phyloP scores from a whole-genome alignment of 2,329 filamentous ascomycete genomes.

The Colletotrichum sp. region DNA sequence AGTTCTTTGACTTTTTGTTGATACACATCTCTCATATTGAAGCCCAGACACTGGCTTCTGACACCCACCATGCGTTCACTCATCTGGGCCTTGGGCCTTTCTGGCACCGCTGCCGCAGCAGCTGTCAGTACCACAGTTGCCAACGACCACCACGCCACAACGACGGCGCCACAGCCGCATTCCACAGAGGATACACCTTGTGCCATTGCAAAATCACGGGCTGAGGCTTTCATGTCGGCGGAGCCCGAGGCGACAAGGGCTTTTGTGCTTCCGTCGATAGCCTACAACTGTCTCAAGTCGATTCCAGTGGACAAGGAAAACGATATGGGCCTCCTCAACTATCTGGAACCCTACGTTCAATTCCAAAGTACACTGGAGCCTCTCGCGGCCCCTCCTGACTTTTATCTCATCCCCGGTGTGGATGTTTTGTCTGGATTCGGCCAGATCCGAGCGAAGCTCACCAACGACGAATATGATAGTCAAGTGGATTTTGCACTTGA shows the following conservation, averaged over 20 bases:
- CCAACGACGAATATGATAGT: slow-evolving; percentile 5
- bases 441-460: slow-evolving; percentile 17
- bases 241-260: background rate
- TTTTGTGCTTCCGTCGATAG: background rate
- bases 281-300: slow-evolving; percentile 12
- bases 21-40: background rate
- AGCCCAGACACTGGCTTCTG: background rate
- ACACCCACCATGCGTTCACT: background rate
- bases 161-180: background rate
- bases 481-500: slow-evolving; percentile 20
- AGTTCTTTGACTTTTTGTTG: background rate
- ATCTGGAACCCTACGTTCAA: slow-evolving; percentile 16
- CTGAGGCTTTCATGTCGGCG: background rate
- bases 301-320: slow-evolving; percentile 4
- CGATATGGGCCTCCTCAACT: slow-evolving; percentile 19
- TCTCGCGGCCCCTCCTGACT: slow-evolving; percentile 14
- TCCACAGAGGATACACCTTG: background rate
- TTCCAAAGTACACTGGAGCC: slow-evolving; percentile 23
- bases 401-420: background rate
- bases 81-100: background rate
- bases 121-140: background rate
- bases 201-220: background rate
- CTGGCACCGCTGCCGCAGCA: background rate
- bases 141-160: background rate
- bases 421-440: slow-evolving; percentile 3